Percentiles rank a stretch among this genome's conserved stretches.
phyloP scores from a whole-genome alignment of 2,329 filamentous ascomycete species.

The Apiospora phragmitis region DNA sequence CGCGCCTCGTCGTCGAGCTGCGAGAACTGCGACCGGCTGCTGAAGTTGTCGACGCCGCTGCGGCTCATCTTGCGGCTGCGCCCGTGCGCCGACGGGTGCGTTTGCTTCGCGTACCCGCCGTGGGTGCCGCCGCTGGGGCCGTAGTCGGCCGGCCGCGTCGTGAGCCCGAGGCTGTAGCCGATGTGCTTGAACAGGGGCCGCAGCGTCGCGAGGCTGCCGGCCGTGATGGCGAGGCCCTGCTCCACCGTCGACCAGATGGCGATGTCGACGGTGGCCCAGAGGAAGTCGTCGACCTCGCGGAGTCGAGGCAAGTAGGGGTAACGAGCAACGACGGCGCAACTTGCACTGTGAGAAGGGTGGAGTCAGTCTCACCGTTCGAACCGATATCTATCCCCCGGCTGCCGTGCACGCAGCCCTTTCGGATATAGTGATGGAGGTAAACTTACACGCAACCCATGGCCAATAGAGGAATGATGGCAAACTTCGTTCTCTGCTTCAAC shows the following conservation, averaged over 20 bases:
- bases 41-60: conserved; percentile 3
- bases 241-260: conserved; percentile 52
- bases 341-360: conserved; percentile 35
- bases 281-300: conserved; percentile 39
- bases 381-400: background rate
- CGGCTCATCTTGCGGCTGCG: conserved; percentile 2
- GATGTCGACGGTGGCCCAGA: conserved; percentile 44
- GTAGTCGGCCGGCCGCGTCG: conserved; percentile 10
- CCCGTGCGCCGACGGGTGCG: background rate
- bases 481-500: conserved; percentile 47
- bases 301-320: conserved; percentile 40
- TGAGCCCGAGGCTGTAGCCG: conserved; percentile 29
- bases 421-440: background rate
- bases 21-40: background rate
- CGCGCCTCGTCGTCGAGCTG: conserved; percentile 10
- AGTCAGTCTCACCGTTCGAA: background rate
- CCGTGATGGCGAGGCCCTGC: conserved; percentile 47
- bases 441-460: conserved; percentile 45
- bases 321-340: conserved; percentile 43
- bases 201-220: conserved; percentile 48
- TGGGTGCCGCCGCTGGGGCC: background rate
- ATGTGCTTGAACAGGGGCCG: conserved; percentile 42
- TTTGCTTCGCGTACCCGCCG: background rate
- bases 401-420: background rate
- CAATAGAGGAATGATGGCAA: conserved; percentile 45